A percentile compares a stretch with the other conserved stretches of the same genome.
Conservation (phyloP, 352 stramenopile species). For the Sclerospora graminicola region DNA sequence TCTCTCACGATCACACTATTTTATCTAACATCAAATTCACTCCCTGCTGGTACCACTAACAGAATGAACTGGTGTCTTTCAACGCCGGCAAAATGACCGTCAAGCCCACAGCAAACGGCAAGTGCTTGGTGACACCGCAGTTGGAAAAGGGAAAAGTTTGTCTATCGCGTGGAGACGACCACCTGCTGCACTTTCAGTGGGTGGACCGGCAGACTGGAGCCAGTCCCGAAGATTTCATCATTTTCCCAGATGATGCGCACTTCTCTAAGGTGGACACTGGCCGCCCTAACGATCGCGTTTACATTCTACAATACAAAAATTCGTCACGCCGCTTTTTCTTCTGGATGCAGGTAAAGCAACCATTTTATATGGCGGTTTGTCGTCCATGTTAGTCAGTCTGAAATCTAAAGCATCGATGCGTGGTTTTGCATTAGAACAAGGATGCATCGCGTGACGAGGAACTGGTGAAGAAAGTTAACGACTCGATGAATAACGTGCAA, state of each 20-base stretch:
- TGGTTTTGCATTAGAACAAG: slow-evolving; percentile 50
- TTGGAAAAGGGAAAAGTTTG: slow-evolving; percentile 86
- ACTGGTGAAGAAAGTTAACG: slow-evolving; percentile 80
- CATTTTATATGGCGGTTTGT: neutral
- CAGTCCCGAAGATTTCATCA: slow-evolving; percentile 87
- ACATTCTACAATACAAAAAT: slow-evolving; percentile 90
- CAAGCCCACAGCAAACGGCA: slow-evolving; percentile 58
- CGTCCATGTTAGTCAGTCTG: too few relatives aligned
- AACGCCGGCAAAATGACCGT: slow-evolving; percentile 87
- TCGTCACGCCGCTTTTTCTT: slow-evolving; percentile 90
- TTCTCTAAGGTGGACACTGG: slow-evolving; percentile 87
- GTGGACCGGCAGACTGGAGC: slow-evolving; percentile 80
- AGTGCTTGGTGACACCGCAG: slow-evolving; percentile 84
- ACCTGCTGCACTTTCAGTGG: slow-evolving; percentile 90
- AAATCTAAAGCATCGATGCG: neutral
- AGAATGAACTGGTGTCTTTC: slow-evolving; percentile 86
- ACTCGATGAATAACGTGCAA: slow-evolving; percentile 82
- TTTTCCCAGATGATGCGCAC: slow-evolving; percentile 85
- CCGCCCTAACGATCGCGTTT: slow-evolving; percentile 77
- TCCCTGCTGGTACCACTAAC: neutral
- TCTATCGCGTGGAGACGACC: slow-evolving; percentile 81
- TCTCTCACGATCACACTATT: neutral
- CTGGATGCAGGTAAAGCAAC: slow-evolving; percentile 83
- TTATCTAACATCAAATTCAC: neutral
- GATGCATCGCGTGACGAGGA: slow-evolving; percentile 82